Evolutionary conservation across 1,139 yeast genomes (phyloP).

Genomic region (Yamadazyma sp.): DNA sequence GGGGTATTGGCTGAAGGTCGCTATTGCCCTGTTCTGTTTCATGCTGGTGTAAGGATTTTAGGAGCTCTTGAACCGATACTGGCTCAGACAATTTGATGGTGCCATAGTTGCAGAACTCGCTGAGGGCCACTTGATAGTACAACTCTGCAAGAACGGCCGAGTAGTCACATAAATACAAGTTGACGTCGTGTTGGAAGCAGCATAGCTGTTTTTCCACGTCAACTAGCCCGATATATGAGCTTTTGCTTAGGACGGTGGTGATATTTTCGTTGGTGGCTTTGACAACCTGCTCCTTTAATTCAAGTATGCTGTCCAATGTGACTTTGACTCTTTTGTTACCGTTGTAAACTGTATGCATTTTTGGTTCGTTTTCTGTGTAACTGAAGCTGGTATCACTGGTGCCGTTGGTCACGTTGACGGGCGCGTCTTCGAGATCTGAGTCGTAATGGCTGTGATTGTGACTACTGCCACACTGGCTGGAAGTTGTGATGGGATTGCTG

Average conservation of each 20-base stretch:
- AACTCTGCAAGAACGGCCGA: conserved; percentile 66
- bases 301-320: conserved; percentile 57
- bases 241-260: conserved; percentile 67
- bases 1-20: background rate
- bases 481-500: background rate
- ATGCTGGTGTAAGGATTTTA: conserved; percentile 8
- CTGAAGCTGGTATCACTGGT: conserved; percentile 1
- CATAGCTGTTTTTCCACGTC: conserved; percentile 69
- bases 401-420: background rate
- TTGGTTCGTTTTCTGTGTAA: background rate
- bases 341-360: conserved; percentile 3
- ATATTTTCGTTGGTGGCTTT: conserved; percentile 48
- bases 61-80: background rate
- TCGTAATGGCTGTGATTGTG: background rate
- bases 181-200: conserved; percentile 81
- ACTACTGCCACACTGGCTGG: background rate
- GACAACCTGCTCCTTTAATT: conserved; percentile 54
- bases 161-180: conserved; percentile 77
- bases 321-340: conserved; percentile 29
- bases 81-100: conserved; percentile 46
- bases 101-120: conserved; percentile 85
- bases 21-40: background rate
- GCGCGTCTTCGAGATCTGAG: background rate
- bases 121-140: conserved; percentile 76
- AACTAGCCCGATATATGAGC: conserved; percentile 79